These are phyloP conservation scores for Sporisorium scitamineum DNA, from an alignment of 1,284 basidiomycete species.

Conservation along the genomic window DNA sequence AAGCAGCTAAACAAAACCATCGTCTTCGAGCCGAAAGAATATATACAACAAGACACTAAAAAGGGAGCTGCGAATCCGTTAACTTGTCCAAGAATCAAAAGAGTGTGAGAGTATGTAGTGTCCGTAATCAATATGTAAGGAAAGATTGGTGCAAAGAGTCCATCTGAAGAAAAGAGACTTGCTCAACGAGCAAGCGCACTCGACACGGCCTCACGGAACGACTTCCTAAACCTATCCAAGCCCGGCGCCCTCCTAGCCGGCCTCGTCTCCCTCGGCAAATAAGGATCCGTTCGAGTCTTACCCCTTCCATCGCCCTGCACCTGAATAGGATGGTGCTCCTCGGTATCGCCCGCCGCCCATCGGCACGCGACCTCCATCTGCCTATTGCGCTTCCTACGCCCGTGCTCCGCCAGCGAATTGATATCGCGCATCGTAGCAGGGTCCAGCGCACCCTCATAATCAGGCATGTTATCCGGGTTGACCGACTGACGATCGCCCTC, in stretches of 20 bases:
- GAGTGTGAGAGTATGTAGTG: background rate
- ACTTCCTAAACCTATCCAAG: constrained; percentile 52
- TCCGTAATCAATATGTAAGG: background rate
- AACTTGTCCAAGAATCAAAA: background rate
- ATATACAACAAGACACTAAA: background rate
- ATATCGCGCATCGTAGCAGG: constrained; percentile 51
- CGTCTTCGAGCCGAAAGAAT: background rate
- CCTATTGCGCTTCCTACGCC: constrained; percentile 55
- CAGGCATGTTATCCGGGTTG: constrained; percentile 18
- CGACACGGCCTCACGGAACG: constrained; percentile 61
- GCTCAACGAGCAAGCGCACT: constrained; percentile 40
- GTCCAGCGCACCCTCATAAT: constrained; percentile 35
- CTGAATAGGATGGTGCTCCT: constrained; percentile 61
- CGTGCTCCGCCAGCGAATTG: constrained; percentile 54
- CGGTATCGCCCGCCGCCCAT: constrained; percentile 66
- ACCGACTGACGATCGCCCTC: constrained; percentile 39
- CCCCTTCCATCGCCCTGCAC: constrained; percentile 61
- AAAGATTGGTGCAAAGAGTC: background rate
- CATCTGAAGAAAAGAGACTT: too few species aligned
- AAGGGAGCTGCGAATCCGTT: background rate
- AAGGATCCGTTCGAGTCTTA: constrained; percentile 58
- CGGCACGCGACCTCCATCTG: constrained; percentile 65
- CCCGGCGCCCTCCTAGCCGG: constrained; percentile 48
- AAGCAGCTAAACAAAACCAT: background rate
- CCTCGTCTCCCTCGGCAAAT: constrained; percentile 55